Base-by-base conservation (phyloP, 345 rosid genomes). In the Anacardium occidentale region DNA sequence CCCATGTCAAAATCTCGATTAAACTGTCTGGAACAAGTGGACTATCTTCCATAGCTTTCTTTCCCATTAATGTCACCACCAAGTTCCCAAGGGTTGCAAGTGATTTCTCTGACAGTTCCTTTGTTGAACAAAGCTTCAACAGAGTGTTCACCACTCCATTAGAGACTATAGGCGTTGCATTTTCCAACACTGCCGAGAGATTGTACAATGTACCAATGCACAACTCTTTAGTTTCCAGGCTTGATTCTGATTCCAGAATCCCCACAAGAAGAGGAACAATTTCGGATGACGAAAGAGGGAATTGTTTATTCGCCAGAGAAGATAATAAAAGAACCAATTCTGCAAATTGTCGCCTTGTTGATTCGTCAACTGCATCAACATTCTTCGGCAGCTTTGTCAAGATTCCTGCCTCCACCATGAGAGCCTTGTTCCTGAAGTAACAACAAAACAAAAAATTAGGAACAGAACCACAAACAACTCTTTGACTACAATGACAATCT, bases 1-100 rank as follows among this genome's bases (percentile, higher is more conserved):
- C 98, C 99, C 99, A 95, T 40, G 92, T 85, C 73, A 95, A 44
- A 62, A 86, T 78, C 86, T 90, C 98, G 50, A 95, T 89, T 80
- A 95, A 78, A 70, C 77, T 74, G 22, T 76, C 85, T 0, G 96
- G 97, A 44, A 88, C 92, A 58, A 72, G 2, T 10, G 79, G 66
- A 62, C 85, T 81, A 10, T 81, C 80, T 70, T 89, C 97, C 84
- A 92, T 74, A 2, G 91, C 94, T 66, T 83, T 89, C 76, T 88
- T 92, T 13, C 98, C 99, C 82, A 74, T 89, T n/a, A 80, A 69
- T 2, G 97, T 90, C 60, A 90, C 91, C 20, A 85, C 98, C 65
- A 92, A 74, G 80, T 89, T 89, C 1, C 97, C 96, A 64, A 95
- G 53, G 26, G 89, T 81, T 14, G 98, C 87, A 14, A 95, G 86